Evolutionary conservation across 768 basidiomycete species (phyloP), one percentile per base, ranked within the genome.

Genomic region (Amanita polypyramis): DNA sequence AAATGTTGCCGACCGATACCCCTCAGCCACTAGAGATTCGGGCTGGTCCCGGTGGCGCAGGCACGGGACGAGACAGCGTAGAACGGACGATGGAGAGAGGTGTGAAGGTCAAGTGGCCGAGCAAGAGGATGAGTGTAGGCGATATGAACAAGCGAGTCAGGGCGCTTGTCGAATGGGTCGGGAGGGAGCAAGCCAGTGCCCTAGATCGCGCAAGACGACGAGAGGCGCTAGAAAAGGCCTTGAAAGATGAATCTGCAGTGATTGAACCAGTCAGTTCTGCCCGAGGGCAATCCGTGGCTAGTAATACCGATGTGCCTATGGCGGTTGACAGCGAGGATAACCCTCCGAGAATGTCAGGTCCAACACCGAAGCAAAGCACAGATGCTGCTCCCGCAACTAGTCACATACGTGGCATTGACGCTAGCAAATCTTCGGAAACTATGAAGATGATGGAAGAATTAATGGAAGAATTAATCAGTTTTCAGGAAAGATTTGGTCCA

Each of bases 71-170:
- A 33, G 80, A 77, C 44, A 75, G 76, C 45, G 55, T 71, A n/a
- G 82, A 83, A 47, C 69, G 72, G 54, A 79, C 74, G 7, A 70
- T 75, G 60, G 83, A 90, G 59, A 71, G 87, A 40, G 86, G 86
- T 7, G 85, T 89, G 11, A 85, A 89, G 62, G 84, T 96, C 49
- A 85, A 89, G 57, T 98, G 90, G 85, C 95, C 94, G 1, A 80
- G 80, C 54, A 93, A 94, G 66, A 76, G 95, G 44, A 93, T 83
- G 78, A 96, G 93, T 55, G 84, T 95, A n/a, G 85, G 82, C 15
- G 95, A 97, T 62, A 95, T 98, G 91, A 88, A 91, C 63, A 96
- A 96, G 67, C 81, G 95, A 20, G 89, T 95, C 19, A 74, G 89
- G 30, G 79, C 84, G 36, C 73, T 98, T 41, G 79, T 95, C 15